phyloP scores from a whole-genome alignment of 768 basidiomycete genomes.

The Collybia sp. region DNA sequence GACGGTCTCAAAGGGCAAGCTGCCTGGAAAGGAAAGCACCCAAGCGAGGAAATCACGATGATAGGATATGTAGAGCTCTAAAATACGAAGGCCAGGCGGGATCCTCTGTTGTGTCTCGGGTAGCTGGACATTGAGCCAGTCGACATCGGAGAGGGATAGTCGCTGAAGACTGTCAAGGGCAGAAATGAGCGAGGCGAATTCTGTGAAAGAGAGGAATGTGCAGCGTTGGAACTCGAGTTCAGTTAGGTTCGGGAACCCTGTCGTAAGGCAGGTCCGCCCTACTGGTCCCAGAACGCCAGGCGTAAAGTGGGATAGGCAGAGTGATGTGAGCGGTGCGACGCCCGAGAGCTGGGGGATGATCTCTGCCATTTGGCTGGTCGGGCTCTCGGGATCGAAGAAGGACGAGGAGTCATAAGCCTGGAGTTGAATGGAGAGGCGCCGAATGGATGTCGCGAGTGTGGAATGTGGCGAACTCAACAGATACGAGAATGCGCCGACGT shows the following conservation, averaged over 20 bases:
- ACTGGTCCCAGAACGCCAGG: constrained; percentile 8
- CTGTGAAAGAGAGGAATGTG: constrained; percentile 16
- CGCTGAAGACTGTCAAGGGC: constrained; percentile 13
- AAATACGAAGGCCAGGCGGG: constrained; percentile 11
- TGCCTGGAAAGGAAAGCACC: constrained; percentile 11
- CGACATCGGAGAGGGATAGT: constrained; percentile 17
- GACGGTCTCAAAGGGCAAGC: constrained; percentile 9
- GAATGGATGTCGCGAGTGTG: constrained; percentile 10
- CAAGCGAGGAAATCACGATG: constrained; percentile 15
- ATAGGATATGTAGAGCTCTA: constrained; percentile 15
- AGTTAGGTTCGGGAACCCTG: constrained; percentile 14
- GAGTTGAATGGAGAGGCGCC: constrained; percentile 13
- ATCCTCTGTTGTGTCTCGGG: constrained; percentile 6
- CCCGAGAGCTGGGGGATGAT: constrained; percentile 5
- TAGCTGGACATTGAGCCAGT: constrained; percentile 12
- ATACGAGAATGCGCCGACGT: constrained; percentile 10
- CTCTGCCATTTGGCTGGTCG: constrained; percentile 1
- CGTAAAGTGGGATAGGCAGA: constrained; percentile 13
- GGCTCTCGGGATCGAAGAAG: constrained; percentile 7
- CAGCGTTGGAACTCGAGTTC: constrained; percentile 19
- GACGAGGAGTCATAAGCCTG: constrained; percentile 12
- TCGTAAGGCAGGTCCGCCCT: constrained; percentile 4
- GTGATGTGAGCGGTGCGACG: constrained; percentile 9
- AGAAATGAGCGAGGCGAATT: constrained; percentile 14
- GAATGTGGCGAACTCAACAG: constrained; percentile 11